Evolutionary conservation across 2,329 filamentous ascomycete species (phyloP).

Genomic region (Pseudogymnoascus sp.): DNA sequence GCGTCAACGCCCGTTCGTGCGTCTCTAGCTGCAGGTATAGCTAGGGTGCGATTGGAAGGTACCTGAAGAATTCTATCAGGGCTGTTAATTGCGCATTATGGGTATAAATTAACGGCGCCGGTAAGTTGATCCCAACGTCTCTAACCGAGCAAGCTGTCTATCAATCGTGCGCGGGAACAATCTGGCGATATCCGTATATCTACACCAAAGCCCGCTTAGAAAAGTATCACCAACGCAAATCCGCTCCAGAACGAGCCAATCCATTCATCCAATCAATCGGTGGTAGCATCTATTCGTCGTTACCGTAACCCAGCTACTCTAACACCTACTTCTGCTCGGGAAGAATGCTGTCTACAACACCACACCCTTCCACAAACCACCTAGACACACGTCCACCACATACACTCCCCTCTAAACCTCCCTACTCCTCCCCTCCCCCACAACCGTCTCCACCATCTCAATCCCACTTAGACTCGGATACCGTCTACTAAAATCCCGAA

Average conservation of each 20-base stretch:
- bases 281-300: constrained; percentile 1
- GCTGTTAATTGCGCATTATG: background rate
- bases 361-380: background rate
- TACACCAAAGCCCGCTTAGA: too few species aligned
- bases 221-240: too few species aligned
- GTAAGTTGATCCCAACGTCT: too few species aligned
- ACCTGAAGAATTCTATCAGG: background rate
- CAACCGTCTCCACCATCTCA: constrained; percentile 46
- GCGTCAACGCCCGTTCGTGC: background rate
- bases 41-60: background rate
- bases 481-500: constrained; percentile 67
- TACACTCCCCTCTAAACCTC: background rate
- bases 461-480: constrained; percentile 79
- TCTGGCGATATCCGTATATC: too few species aligned
- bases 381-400: background rate
- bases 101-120: background rate
- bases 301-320: background rate
- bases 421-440: constrained; percentile 15
- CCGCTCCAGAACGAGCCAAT: background rate
- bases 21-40: background rate
- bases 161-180: too few species aligned
- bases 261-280: background rate
- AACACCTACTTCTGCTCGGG: too few species aligned
- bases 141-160: too few species aligned
- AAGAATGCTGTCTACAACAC: background rate